Evolutionary conservation across 805 yeast species (phyloP).

Genomic region (Nakazawaea wyomingensis): DNA sequence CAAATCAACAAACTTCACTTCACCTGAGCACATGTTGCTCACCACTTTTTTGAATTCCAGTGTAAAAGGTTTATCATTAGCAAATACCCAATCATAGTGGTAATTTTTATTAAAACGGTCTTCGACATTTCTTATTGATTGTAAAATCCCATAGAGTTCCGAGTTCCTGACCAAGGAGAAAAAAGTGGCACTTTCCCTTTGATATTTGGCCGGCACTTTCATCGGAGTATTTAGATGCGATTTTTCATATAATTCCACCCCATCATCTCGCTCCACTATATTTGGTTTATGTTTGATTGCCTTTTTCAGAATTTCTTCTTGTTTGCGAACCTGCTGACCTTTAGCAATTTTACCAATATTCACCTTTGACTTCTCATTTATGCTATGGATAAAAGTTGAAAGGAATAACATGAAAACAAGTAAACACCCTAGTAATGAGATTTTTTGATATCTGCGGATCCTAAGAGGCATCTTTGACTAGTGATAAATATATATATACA

Average conservation of each 20-base stretch:
- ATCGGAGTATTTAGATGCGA: background rate
- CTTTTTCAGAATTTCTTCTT: background rate
- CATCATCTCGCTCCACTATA: slow-evolving; percentile 3
- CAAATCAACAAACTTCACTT: slow-evolving; percentile 51
- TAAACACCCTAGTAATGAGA: background rate
- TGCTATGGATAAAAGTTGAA: background rate
- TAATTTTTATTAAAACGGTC: slow-evolving; percentile 55
- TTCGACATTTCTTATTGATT: slow-evolving; percentile 54
- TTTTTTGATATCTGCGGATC: background rate
- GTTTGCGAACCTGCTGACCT: background rate
- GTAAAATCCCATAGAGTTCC: slow-evolving; percentile 50
- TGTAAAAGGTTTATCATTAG: slow-evolving; percentile 61
- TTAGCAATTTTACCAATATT: background rate
- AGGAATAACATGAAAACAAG: background rate
- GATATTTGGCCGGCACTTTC: slow-evolving; percentile 3
- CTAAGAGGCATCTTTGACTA: slow-evolving; percentile 3
- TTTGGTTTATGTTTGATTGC: background rate
- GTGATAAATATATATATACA: background rate
- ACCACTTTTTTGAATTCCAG: slow-evolving; percentile 48
- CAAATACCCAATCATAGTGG: slow-evolving; percentile 71
- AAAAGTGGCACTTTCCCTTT: slow-evolving; percentile 54
- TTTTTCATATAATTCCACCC: slow-evolving; percentile 6
- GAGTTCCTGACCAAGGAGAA: slow-evolving; percentile 62
- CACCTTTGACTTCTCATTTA: background rate
- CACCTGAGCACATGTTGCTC: slow-evolving; percentile 47